phyloP scores from a whole-genome alignment of 116 monocot species.

The Trichopus zeylanicus region DNA sequence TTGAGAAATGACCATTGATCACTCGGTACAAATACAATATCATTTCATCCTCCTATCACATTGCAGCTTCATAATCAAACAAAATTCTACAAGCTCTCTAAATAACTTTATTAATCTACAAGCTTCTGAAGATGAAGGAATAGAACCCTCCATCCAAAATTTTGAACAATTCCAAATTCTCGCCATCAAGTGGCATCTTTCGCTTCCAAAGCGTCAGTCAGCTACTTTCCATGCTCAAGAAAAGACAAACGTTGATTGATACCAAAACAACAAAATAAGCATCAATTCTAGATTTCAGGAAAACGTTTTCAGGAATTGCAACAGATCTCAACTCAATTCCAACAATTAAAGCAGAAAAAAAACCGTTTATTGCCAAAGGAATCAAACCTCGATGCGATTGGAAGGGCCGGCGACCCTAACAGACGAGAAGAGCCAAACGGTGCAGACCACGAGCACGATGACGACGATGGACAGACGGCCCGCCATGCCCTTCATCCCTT shows the following conservation, averaged over 20 bases:
- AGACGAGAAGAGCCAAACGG: slow-evolving; percentile 42
- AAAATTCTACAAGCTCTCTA: no score
- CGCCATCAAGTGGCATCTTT: neutral
- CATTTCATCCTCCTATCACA: no score
- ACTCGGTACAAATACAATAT: no score
- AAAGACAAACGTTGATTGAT: no score
- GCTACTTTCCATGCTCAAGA: neutral
- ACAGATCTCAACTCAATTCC: neutral
- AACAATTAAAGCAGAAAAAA: neutral
- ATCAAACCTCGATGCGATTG: slow-evolving; percentile 22
- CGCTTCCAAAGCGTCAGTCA: neutral
- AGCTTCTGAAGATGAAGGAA: no score
- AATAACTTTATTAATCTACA: no score
- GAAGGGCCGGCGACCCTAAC: slow-evolving; percentile 33
- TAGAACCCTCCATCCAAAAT: no score
- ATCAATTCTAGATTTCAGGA: neutral
- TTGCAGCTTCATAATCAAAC: no score
- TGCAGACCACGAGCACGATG: slow-evolving; percentile 50
- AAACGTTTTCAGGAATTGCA: neutral
- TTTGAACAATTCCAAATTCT: neutral
- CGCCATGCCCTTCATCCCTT: slow-evolving; percentile 28
- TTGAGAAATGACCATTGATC: no score
- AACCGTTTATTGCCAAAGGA: slow-evolving; percentile 1
- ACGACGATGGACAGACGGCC: slow-evolving; percentile 30
- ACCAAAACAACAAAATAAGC: neutral